Conservation (phyloP, 2,329 filamentous ascomycete genomes). For the Botrytis porri region DNA sequence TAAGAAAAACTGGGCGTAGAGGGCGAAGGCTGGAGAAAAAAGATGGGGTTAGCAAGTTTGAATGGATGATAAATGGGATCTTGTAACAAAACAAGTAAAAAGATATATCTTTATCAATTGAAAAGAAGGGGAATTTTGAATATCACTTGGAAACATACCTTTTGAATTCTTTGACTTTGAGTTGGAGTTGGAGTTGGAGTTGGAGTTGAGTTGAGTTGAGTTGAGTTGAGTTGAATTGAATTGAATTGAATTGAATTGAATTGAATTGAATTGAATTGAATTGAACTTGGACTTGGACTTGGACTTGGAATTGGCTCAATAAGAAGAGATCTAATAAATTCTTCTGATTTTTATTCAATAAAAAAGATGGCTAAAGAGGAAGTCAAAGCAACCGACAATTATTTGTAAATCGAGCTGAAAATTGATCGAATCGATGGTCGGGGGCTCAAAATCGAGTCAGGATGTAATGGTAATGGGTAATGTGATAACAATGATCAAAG, state of each 20-base stretch:
- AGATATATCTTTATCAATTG: neutral
- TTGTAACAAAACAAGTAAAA: neutral
- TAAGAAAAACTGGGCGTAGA: neutral
- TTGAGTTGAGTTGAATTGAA: too few species aligned
- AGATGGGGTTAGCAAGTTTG: conserved; percentile 3
- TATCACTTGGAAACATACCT: neutral
- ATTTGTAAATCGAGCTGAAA: neutral
- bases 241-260: neutral
- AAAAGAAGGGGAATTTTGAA: neutral
- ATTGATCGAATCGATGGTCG: neutral
- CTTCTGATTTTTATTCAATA: neutral
- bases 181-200: neutral
- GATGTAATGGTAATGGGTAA: too few species aligned
- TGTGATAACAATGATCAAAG: too few species aligned
- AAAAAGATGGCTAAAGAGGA: neutral
- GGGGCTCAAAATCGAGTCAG: neutral
- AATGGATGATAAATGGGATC: neutral
- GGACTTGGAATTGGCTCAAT: neutral
- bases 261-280: too few species aligned
- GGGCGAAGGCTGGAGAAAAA: conserved; percentile 4
- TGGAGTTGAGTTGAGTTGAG: neutral
- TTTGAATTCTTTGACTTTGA: neutral
- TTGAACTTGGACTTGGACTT: neutral
- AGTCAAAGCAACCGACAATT: neutral
- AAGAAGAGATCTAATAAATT: neutral